Percentiles rank a stretch among this genome's conserved stretches.
Conservation (phyloP, 805 yeast species). For the Yarrowia sp. region DNA sequence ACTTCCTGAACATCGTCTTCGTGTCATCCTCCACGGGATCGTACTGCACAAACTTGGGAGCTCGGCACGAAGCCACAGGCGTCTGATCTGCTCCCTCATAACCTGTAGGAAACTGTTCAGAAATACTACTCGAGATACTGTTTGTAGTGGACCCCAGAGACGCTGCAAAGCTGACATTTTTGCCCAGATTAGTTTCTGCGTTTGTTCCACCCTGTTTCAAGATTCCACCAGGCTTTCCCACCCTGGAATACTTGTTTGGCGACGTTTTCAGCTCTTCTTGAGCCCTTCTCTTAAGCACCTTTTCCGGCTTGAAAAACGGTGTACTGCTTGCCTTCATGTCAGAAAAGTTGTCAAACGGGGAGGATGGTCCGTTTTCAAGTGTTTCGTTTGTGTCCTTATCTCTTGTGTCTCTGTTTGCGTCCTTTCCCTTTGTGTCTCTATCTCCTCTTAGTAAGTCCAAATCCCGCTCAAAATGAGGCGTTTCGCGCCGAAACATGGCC, state of each 20-base stretch:
- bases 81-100: slow-evolving; percentile 11
- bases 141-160: slow-evolving; percentile 8
- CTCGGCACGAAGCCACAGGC: not conserved
- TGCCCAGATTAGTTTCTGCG: not conserved
- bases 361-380: no score
- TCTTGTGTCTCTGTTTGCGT: not conserved
- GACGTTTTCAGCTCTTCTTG: not conserved
- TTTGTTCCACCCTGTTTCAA: not conserved
- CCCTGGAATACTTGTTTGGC: not conserved
- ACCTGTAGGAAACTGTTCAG: not conserved
- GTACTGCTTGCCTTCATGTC: slow-evolving; percentile 9
- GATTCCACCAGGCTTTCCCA: not conserved
- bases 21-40: slow-evolving; percentile 10
- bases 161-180: slow-evolving; percentile 13
- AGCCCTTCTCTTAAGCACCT: not conserved
- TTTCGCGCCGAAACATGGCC: slow-evolving; percentile 29
- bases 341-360: not conserved
- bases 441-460: not conserved
- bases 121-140: not conserved
- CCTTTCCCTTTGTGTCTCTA: not conserved
- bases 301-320: slow-evolving; percentile 8
- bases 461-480: slow-evolving; percentile 18
- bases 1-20: not conserved
- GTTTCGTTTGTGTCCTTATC: not conserved
- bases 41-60: slow-evolving; percentile 5